Conservation (phyloP, 2,329 filamentous ascomycete genomes). For the Beauveria scarabaeidicola region DNA sequence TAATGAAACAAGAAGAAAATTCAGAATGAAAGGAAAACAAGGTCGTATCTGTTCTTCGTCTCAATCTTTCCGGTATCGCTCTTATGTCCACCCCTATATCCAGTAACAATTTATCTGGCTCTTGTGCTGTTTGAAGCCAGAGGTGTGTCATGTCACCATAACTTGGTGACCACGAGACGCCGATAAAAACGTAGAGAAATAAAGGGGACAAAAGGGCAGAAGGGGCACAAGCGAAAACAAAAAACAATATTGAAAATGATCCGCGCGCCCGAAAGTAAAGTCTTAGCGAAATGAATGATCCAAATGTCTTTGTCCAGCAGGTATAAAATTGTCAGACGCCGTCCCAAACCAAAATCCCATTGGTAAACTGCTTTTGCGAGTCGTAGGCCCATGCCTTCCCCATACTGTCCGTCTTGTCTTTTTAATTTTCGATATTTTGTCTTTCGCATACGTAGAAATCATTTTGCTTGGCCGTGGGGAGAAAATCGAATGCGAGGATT, state of each 20-base stretch:
- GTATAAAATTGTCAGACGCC: conserved; percentile 10
- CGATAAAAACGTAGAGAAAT: conserved; percentile 7
- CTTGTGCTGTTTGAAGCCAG: conserved; percentile 7
- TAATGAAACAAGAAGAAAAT: conserved; percentile 5
- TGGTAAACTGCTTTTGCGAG: conserved; percentile 11
- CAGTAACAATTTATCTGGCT: conserved; percentile 7
- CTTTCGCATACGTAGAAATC: conserved; percentile 2
- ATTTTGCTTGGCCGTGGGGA: conserved; percentile 3
- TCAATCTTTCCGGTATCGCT: background rate
- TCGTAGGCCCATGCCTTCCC: conserved; percentile 7
- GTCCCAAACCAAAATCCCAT: conserved; percentile 7
- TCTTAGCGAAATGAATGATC: conserved; percentile 13
- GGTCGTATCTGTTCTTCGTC: conserved; percentile 3
- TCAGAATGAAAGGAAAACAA: background rate
- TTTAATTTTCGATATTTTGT: conserved; percentile 6
- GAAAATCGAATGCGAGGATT: background rate
- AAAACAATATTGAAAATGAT: conserved; percentile 12
- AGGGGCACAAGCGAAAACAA: conserved; percentile 12
- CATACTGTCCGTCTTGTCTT: conserved; percentile 1
- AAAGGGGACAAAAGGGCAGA: conserved; percentile 1
- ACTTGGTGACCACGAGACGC: background rate
- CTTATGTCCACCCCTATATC: background rate
- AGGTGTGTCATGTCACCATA: background rate
- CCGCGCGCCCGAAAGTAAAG: conserved; percentile 3
- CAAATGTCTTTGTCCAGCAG: conserved; percentile 11